These are phyloP conservation scores for Stenogyne calaminthoides DNA, from an alignment of 305 asterid species.

Conservation along the genomic window DNA sequence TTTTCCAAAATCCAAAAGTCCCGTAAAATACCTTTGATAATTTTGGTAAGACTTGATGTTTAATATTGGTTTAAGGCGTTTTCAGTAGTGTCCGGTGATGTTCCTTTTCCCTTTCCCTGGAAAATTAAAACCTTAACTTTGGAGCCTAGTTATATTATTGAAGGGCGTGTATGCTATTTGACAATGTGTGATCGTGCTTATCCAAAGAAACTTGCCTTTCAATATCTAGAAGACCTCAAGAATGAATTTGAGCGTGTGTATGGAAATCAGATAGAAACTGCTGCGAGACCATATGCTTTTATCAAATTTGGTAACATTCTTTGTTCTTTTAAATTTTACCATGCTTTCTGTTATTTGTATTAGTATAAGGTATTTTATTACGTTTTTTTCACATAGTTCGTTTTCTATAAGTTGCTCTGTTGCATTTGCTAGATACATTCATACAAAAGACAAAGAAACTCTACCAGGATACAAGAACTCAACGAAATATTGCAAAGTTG, in stretches of 20 bases:
- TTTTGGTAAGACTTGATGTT: conserved; percentile 16
- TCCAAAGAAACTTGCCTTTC: conserved; percentile 94
- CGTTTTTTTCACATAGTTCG: conserved; percentile 4
- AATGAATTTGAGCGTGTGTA: conserved; percentile 87
- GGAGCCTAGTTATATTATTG: conserved; percentile 75
- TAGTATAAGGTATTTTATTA: conserved; percentile 5
- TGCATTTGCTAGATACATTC: conserved; percentile 70
- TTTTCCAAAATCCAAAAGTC: neutral
- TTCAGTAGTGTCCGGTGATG: neutral
- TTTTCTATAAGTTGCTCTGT: conserved; percentile 17
- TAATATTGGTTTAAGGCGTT: neutral
- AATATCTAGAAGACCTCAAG: conserved; percentile 93
- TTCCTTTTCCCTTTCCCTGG: conserved; percentile 15
- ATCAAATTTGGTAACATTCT: conserved; percentile 75
- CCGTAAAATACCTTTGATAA: conserved; percentile 2
- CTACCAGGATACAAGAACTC: conserved; percentile 87
- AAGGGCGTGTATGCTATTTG: conserved; percentile 82
- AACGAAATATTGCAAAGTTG: conserved; percentile 85
- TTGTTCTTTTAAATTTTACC: neutral
- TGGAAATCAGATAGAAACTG: conserved; percentile 92
- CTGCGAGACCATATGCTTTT: conserved; percentile 97
- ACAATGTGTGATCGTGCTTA: conserved; percentile 94
- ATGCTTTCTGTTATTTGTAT: conserved; percentile 4
- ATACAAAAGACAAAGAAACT: conserved; percentile 89
- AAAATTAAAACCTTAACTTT: conserved; percentile 31